Evolutionary conservation across 2,329 filamentous ascomycete genomes (phyloP).

Genomic region (Penicillium rolfsii): DNA sequence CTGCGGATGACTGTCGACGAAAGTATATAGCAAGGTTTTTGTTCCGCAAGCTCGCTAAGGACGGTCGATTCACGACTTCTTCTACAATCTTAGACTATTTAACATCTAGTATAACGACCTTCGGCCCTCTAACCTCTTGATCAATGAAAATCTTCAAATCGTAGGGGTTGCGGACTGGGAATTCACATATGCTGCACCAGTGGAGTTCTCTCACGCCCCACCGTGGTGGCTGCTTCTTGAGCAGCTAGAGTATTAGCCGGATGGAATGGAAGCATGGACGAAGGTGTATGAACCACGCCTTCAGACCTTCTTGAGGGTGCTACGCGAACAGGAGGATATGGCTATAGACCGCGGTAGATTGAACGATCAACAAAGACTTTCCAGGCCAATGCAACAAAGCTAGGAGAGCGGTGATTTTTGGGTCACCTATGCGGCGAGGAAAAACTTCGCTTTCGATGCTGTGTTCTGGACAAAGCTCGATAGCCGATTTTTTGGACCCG

Average conservation of each 20-base stretch:
- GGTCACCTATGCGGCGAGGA: constrained; percentile 10
- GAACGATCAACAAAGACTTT: constrained; percentile 20
- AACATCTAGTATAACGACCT: constrained; percentile 31
- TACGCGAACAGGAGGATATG: constrained; percentile 16
- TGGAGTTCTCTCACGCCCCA: constrained; percentile 25
- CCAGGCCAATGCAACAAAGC: constrained; percentile 21
- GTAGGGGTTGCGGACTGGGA: constrained; percentile 31
- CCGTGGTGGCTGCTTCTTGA: constrained; percentile 33
- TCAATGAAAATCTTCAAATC: constrained; percentile 17
- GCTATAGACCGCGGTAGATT: constrained; percentile 14
- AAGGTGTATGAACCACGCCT: constrained; percentile 21
- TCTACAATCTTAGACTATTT: constrained; percentile 28
- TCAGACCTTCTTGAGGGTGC: constrained; percentile 21
- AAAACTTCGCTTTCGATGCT: constrained; percentile 12
- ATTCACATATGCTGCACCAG: constrained; percentile 31
- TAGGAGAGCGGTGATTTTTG: constrained; percentile 13
- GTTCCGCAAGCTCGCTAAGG: constrained; percentile 27
- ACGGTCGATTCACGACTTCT: constrained; percentile 9
- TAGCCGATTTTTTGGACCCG: constrained; percentile 11
- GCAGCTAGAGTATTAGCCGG: constrained; percentile 28
- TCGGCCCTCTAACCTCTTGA: constrained; percentile 22
- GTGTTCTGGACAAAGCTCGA: constrained; percentile 13
- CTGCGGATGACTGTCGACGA: constrained; percentile 26
- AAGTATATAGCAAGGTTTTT: constrained; percentile 28
- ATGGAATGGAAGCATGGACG: constrained; percentile 24